Evolutionary conservation across 192 early-diverging fungal genomes (phyloP), one percentile per base, ranked within the genome.

Genomic region (Neocallimastix lanati): DNA sequence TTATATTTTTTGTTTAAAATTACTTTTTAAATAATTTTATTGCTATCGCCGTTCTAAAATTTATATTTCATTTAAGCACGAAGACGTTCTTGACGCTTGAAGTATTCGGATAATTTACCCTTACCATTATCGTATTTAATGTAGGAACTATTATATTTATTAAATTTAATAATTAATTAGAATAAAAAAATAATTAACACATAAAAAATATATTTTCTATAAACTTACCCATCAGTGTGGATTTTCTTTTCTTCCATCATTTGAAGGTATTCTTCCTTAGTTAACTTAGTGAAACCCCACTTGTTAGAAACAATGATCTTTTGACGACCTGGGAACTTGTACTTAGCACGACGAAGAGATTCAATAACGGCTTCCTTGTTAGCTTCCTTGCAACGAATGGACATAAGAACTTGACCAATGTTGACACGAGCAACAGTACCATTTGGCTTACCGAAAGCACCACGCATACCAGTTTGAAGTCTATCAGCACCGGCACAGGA

Each of bases 241-340:
- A 67, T 67, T 25, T 67, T 67, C 9, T 67, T 1, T 25, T 67
- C 25, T 67, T 67, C 50, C 9, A 7, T 67, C 50, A 67, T 67
- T 67, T 67, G 25, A 21, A 67, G 21, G 86, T 97, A 99, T 82
- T 96, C 93, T 83, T 94, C 93, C 81, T 95, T 93, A 79, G 93
- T 88, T 79, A 97, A 88, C 88, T 97, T 97, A 88, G 97, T 99
- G 91, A 99, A 98, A 81, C 97, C 97, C 97, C 97, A 98, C 88
- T 98, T 98, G 91, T 98, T 97, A 85, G 97, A 99, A 81, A 99
- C 86, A 83, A 99, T 92, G 84, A 99, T 96, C 91, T 96, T 97
- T 86, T 98, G 97, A 81, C 94, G 94, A 85, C 97, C 96, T 58
- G 96, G 94, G 90, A 98, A 98, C 93, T 97, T 98, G 94, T 97